phyloP scores from a whole-genome alignment of 306 rosid genomes.

The Lathyrus aphaca region DNA sequence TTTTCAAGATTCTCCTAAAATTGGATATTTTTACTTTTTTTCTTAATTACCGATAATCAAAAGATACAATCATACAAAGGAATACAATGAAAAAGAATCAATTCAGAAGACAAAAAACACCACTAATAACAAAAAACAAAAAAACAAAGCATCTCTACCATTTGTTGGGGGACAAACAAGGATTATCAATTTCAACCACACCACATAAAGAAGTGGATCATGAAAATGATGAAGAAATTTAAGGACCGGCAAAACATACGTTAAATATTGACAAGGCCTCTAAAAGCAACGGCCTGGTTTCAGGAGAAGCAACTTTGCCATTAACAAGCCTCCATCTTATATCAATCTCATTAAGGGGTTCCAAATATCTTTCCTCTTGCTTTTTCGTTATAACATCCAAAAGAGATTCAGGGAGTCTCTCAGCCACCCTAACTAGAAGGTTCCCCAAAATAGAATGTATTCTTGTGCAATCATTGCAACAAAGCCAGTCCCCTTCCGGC shows the following conservation, averaged over 20 bases:
- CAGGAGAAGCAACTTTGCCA: conserved; percentile 87
- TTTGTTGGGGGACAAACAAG: conserved; percentile 34
- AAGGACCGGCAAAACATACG: conserved; percentile 49
- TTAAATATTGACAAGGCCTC: conserved; percentile 88
- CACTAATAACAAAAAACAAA: conserved; percentile 28
- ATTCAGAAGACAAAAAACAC: conserved; percentile 25
- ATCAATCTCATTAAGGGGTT: conserved; percentile 58
- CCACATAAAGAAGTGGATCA: conserved; percentile 5
- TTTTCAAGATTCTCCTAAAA: background rate
- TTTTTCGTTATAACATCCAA: conserved; percentile 72
- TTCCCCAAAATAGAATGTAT: conserved; percentile 78
- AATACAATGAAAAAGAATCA: conserved; percentile 33
- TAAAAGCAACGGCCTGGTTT: conserved; percentile 78
- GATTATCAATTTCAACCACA: conserved; percentile 25
- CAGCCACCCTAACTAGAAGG: conserved; percentile 66
- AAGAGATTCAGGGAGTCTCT: conserved; percentile 76
- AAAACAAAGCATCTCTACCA: conserved; percentile 34
- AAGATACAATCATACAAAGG: conserved; percentile 25
- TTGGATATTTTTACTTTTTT: background rate
- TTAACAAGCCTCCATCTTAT: conserved; percentile 88
- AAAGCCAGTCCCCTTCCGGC: conserved; percentile 95
- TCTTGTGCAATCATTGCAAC: conserved; percentile 76
- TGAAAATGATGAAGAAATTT: conserved; percentile 21
- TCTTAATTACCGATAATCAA: conserved; percentile 13
- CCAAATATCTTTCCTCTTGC: conserved; percentile 65